These are phyloP conservation scores for Populus trichocarpa DNA, from an alignment of 441 rosid species.

Conservation along the genomic window DNA sequence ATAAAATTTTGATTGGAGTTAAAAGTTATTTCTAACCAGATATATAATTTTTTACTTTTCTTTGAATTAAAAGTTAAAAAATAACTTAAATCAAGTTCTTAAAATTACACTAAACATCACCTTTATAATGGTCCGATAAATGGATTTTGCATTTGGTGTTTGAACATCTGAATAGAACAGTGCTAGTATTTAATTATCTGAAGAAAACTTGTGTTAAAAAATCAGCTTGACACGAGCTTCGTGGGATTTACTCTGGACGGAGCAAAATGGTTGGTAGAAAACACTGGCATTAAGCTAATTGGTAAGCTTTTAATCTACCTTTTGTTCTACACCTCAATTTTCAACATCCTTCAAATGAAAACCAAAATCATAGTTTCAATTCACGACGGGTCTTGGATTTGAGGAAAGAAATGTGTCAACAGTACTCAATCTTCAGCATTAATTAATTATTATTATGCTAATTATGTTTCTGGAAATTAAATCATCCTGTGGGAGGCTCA, in stretches of 20 bases:
- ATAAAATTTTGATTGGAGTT: no score
- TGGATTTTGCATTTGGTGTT: no score
- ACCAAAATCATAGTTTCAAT: neutral
- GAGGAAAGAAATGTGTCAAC: neutral
- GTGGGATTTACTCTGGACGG: slow-evolving; percentile 52
- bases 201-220: slow-evolving; percentile 36
- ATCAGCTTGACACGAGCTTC: slow-evolving; percentile 45
- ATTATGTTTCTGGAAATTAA: neutral
- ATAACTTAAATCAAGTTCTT: no score
- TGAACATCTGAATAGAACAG: no score
- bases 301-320: slow-evolving; percentile 28
- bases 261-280: slow-evolving; percentile 56
- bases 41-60: no score
- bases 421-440: no score
- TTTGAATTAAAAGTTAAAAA: no score
- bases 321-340: no score
- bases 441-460: no score
- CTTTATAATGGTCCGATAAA: no score
- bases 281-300: slow-evolving; percentile 49
- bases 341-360: neutral
- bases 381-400: neutral
- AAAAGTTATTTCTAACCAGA: no score
- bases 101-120: no score
- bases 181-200: neutral
- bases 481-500: slow-evolving; percentile 44